A percentile compares a stretch with the other conserved stretches of the same genome.
Conservation (phyloP, 495 filamentous ascomycete genomes). For the Chaetomium cochliodes region DNA sequence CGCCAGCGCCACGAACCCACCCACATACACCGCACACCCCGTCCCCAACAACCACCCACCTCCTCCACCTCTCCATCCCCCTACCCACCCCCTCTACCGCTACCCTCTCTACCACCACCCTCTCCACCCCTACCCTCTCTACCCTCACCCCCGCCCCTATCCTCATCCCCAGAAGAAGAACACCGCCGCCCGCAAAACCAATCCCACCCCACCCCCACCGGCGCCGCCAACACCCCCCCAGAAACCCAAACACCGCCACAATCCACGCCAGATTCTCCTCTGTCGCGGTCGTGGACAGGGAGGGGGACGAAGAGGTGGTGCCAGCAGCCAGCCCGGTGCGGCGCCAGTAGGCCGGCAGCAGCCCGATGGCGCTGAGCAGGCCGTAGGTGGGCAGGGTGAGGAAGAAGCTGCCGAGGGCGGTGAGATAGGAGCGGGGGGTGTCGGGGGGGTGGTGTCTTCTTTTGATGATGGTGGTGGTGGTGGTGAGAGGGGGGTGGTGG, state of each 20-base stretch:
- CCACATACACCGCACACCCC: conserved; percentile 24
- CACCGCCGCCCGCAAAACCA: conserved; percentile 23
- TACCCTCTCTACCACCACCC: no score
- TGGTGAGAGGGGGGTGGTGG: no score
- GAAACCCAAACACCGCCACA: conserved; percentile 35
- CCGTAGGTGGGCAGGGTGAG: conserved; percentile 33
- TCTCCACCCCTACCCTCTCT: no score
- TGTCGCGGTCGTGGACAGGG: no score
- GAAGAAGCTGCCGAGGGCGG: conserved; percentile 32
- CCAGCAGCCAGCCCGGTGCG: no score
- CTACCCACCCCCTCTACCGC: background rate
- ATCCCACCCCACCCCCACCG: conserved; percentile 30
- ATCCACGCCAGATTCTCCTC: conserved; percentile 34
- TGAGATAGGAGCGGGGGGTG: conserved; percentile 28
- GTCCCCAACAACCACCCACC: conserved; percentile 20
- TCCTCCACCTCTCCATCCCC: background rate
- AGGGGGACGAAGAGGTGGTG: no score
- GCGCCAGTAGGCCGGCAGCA: conserved; percentile 35
- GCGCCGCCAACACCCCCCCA: conserved; percentile 30
- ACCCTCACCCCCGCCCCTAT: no score
- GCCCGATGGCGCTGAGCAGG: conserved; percentile 33
- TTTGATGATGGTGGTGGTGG: no score
- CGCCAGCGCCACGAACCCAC: conserved; percentile 31
- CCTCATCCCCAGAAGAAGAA: background rate
- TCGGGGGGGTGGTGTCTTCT: conserved; percentile 14